Percentiles rank a stretch among this genome's conserved stretches.
phyloP scores from a whole-genome alignment of 2,329 filamentous ascomycete species.

The Emydomyces testavorans region DNA sequence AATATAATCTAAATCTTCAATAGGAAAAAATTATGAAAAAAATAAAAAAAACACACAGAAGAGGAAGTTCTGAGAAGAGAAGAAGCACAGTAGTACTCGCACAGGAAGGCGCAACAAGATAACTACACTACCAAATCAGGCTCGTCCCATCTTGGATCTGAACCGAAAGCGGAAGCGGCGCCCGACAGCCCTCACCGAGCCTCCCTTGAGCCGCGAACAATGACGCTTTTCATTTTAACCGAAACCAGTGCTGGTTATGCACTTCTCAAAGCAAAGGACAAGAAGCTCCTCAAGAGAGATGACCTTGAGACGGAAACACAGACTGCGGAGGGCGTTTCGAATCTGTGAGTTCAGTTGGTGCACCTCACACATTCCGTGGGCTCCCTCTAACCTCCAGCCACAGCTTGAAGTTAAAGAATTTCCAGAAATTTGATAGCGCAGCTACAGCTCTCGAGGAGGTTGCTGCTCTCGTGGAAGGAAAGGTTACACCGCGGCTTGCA shows the following conservation, averaged over 20 bases:
- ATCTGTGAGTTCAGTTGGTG: conserved; percentile 52
- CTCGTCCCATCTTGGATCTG: conserved; percentile 1
- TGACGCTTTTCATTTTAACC: conserved; percentile 85
- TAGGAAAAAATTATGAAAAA: conserved; percentile 11
- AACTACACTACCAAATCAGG: neutral
- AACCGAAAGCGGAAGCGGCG: conserved; percentile 6
- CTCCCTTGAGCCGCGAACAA: conserved; percentile 34
- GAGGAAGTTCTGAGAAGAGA: conserved; percentile 6
- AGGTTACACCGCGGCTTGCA: conserved; percentile 78
- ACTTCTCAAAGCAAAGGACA: conserved; percentile 96
- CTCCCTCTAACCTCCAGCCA: conserved; percentile 3
- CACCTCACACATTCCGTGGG: neutral
- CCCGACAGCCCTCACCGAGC: neutral
- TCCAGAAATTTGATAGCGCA: conserved; percentile 93
- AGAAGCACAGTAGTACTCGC: neutral
- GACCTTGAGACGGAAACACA: conserved; percentile 63
- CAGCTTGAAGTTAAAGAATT: conserved; percentile 90
- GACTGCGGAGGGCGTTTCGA: conserved; percentile 72
- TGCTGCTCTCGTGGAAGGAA: conserved; percentile 77
- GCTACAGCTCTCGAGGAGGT: conserved; percentile 83
- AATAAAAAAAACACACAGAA: conserved; percentile 9
- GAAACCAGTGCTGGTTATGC: conserved; percentile 96
- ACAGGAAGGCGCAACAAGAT: conserved; percentile 8
- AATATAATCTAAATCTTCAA: conserved; percentile 24
- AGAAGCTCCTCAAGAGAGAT: conserved; percentile 88